Percentiles rank a stretch among this genome's conserved stretches.
These are phyloP conservation scores for Leccinum imitatum DNA, from an alignment of 768 basidiomycete species.

Conservation along the genomic window DNA sequence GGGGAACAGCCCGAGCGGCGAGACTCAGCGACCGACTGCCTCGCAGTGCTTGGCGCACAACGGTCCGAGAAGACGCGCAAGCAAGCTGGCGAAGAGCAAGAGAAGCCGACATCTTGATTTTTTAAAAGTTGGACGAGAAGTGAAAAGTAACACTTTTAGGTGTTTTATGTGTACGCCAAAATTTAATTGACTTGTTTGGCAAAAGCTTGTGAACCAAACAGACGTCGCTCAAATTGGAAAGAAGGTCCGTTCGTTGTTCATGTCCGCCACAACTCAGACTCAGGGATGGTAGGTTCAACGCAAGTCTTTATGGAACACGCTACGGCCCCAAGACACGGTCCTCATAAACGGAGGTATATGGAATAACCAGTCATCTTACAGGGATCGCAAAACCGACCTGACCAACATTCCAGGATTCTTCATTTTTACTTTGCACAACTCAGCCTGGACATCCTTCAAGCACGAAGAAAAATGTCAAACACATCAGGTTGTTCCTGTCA, in stretches of 20 bases:
- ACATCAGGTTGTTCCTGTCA: conserved; percentile 1
- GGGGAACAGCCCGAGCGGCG: conserved; percentile 14
- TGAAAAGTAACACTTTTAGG: not conserved
- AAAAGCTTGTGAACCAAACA: conserved; percentile 34
- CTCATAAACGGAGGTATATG: not conserved
- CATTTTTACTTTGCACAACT: not conserved
- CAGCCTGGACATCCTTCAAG: not conserved
- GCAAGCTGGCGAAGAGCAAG: conserved; percentile 60
- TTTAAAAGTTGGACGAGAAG: conserved; percentile 4
- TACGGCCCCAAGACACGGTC: not conserved
- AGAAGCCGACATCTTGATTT: conserved; percentile 56
- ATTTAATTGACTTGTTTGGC: conserved; percentile 35
- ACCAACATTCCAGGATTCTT: not conserved
- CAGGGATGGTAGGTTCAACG: not conserved
- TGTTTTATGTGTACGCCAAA: conserved; percentile 14
- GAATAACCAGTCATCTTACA: not conserved
- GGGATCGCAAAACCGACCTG: not conserved
- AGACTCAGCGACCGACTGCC: conserved; percentile 24
- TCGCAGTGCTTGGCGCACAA: conserved; percentile 24
- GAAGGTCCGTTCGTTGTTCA: not conserved
- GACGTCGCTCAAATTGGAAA: conserved; percentile 18
- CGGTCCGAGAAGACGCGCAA: conserved; percentile 42
- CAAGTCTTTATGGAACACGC: not conserved
- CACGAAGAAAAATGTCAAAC: not conserved
- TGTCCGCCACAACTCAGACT: not conserved